Percentiles rank a stretch among this genome's conserved stretches.
These are phyloP conservation scores for Tagetes erecta DNA, from an alignment of 129 eudicot species.

Conservation along the genomic window DNA sequence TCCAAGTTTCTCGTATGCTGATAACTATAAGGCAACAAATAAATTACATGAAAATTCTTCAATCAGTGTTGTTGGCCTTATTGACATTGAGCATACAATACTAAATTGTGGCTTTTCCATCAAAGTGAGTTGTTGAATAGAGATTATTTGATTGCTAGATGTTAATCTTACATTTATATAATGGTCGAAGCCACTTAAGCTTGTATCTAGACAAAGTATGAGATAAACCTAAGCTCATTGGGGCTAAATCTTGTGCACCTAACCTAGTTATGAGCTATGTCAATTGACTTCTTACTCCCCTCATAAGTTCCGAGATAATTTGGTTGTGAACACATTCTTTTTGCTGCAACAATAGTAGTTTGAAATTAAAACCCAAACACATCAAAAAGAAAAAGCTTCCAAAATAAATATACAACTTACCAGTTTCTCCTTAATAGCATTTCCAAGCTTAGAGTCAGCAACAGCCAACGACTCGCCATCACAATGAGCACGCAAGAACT, in stretches of 20 bases:
- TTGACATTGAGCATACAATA: no score
- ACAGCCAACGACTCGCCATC: conserved; percentile 85
- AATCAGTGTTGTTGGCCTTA: no score
- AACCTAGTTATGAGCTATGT: conserved; percentile 86
- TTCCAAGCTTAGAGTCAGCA: conserved; percentile 77
- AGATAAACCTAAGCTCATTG: conserved; percentile 98
- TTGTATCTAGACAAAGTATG: conserved; percentile 91
- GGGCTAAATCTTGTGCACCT: conserved; percentile 89
- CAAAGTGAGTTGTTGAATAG: no score
- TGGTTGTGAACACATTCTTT: conserved; percentile 87
- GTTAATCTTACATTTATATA: no score
- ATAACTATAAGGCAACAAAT: no score
- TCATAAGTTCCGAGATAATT: conserved; percentile 91
- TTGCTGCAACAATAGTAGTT: conserved; percentile 49
- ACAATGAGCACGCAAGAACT: conserved; percentile 87
- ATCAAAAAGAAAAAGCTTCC: background rate
- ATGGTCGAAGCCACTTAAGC: conserved; percentile 41
- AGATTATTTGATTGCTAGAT: no score
- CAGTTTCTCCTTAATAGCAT: conserved; percentile 78
- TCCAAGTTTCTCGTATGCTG: no score
- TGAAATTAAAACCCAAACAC: background rate
- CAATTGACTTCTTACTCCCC: conserved; percentile 88
- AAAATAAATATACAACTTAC: conserved; percentile 36
- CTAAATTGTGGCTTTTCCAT: no score
- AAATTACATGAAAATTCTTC: no score